phyloP scores from a whole-genome alignment of 106 monocot species.

The Alisma plantagoaquatica region DNA sequence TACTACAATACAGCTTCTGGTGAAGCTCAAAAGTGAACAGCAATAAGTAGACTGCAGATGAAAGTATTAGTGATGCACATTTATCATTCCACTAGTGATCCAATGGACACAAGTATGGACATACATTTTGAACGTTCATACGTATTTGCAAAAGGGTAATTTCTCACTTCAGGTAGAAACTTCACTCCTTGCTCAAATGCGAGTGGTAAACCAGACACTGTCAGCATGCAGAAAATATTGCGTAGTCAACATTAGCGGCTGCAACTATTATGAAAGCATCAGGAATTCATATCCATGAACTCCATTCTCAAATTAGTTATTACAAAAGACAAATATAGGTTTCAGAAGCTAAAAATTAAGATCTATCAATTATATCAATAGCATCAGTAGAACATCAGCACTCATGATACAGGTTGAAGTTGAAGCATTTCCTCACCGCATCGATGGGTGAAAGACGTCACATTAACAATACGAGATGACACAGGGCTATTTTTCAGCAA shows the following conservation, averaged over 20 bases:
- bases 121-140: constrained; percentile 81
- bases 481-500: constrained; percentile 71
- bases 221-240: constrained; percentile 2
- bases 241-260: too few relatives aligned
- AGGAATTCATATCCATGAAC: not conserved
- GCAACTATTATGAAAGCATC: too few relatives aligned
- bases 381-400: not conserved
- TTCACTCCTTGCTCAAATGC: not conserved
- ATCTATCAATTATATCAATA: not conserved
- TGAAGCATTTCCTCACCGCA: constrained; percentile 43
- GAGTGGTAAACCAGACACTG: constrained; percentile 15
- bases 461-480: constrained; percentile 77
- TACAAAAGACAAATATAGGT: not conserved
- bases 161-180: constrained; percentile 6
- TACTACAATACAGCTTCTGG: constrained; percentile 28
- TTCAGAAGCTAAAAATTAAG: not conserved
- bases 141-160: constrained; percentile 42
- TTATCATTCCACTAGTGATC: not conserved
- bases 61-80: not conserved
- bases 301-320: not conserved
- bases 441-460: constrained; percentile 91
- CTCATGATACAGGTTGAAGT: not conserved
- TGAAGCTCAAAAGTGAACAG: constrained; percentile 80
- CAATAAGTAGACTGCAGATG: constrained; percentile 57
- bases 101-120: not conserved